Base-by-base conservation (phyloP, 176 grass and related monocot species). In the Elaeis guineensis region DNA sequence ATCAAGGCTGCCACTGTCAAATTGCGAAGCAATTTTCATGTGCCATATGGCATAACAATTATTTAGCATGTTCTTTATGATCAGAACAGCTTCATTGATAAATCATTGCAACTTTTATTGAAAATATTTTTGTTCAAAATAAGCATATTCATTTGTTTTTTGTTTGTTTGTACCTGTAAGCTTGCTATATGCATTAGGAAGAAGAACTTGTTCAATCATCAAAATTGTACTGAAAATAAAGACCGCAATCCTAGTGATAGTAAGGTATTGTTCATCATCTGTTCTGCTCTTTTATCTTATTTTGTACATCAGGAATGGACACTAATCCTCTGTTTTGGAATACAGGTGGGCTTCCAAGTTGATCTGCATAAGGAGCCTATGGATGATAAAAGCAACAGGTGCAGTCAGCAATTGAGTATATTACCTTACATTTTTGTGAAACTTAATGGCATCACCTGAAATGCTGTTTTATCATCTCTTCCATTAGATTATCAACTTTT, bases 131-230 rank as follows among this genome's bases (percentile, higher is more conserved):
- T 35, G 16, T 35, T 9, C 12, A 61, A 14, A 55, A 86, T 62
- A 57, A 50, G 15, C 18, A 52, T 72, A 61, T 48, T 24, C 30
- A 26, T 69, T 67, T 63, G 59, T 61, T 16, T 54, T 65, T 76
- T 30, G 54, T 78, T 49, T 44, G 9, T 29, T n/a, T 76, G 44
- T 55, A 54, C 6, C 2, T 44, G 35, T 44, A 84, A 97, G 93
- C 87, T 91, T 70, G 76, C 76, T 4, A 83, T 91, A 88, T 97
- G 93, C 75, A 97, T 91, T 77, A 70, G 78, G 55, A 88, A 82
- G 55, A 97, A 95, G 70, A 90, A 82, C 75, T 82, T 71, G 32
- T 71, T 66, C 64, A 79, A 82, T 69, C 56, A 17, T 78, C 75
- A 85, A n/a, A 51, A 54, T 63, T 61, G 59, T 63, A 62, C 67